Conservation (phyloP, 345 rosid genomes). For the Reutealis trisperma region DNA sequence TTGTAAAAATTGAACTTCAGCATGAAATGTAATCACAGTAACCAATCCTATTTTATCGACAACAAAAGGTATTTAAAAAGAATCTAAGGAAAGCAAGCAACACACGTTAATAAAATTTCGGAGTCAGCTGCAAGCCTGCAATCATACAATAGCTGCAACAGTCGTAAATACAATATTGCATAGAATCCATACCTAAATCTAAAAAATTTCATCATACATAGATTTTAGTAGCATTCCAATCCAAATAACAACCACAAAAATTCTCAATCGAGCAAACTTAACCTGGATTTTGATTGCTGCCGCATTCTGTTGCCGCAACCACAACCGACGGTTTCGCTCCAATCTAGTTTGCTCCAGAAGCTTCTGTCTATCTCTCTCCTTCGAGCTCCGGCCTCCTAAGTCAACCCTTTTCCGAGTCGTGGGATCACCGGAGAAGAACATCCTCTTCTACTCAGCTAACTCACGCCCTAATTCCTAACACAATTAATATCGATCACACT, state of each 20-base stretch:
- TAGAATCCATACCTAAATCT: neutral
- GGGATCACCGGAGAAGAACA: slow-evolving; percentile 97
- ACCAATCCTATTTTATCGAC: neutral
- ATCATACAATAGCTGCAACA: neutral
- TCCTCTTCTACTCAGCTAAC: slow-evolving; percentile 19
- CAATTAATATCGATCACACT: neutral
- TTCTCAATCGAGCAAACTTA: neutral
- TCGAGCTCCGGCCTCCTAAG: slow-evolving; percentile 96
- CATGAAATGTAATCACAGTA: neutral
- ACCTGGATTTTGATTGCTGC: slow-evolving; percentile 92
- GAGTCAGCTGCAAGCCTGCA: neutral
- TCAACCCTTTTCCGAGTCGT: slow-evolving; percentile 93
- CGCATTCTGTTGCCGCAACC: slow-evolving; percentile 67
- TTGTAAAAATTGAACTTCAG: neutral
- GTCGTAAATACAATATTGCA: neutral
- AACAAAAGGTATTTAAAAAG: neutral
- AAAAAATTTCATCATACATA: neutral
- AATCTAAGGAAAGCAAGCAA: neutral
- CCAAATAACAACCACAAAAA: neutral
- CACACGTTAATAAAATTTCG: neutral
- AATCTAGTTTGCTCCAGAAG: slow-evolving; percentile 90
- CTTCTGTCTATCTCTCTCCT: slow-evolving; percentile 94
- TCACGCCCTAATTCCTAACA: neutral
- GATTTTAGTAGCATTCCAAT: neutral
- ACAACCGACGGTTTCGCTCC: slow-evolving; percentile 85